Evolutionary conservation across 441 rosid species (phyloP).

Genomic region (Euphorbia celastroides): DNA sequence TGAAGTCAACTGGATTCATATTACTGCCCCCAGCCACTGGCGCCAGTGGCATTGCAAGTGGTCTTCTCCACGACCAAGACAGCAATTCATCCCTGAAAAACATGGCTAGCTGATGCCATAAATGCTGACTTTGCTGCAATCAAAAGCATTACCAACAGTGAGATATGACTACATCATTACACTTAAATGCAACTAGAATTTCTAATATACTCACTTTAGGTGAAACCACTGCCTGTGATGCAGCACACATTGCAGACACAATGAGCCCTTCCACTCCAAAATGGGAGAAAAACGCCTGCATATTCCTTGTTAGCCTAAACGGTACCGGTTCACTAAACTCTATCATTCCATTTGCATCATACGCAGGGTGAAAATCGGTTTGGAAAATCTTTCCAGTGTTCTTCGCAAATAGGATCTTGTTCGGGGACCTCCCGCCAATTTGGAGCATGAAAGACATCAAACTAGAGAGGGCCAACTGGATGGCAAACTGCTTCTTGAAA

Average conservation of each 20-base stretch:
- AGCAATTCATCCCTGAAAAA: constrained; percentile 94
- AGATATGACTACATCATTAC: background rate
- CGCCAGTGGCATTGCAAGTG: constrained; percentile 58
- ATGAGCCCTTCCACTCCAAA: constrained; percentile 97
- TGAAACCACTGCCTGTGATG: constrained; percentile 85
- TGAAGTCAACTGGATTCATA: constrained; percentile 68
- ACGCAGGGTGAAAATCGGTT: constrained; percentile 97
- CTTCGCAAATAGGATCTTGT: constrained; percentile 90
- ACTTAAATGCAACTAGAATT: background rate
- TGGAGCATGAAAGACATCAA: constrained; percentile 97
- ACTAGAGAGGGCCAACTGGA: constrained; percentile 91
- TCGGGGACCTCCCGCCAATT: constrained; percentile 98
- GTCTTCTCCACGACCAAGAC: constrained; percentile 96
- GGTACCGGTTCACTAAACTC: constrained; percentile 95
- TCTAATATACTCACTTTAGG: constrained; percentile 55
- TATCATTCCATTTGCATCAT: constrained; percentile 83
- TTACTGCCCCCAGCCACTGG: constrained; percentile 51
- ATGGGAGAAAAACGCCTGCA: constrained; percentile 91
- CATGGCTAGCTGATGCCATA: constrained; percentile 95
- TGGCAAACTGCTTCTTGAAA: constrained; percentile 92
- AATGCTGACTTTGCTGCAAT: constrained; percentile 79
- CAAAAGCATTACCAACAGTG: background rate
- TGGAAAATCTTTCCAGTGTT: constrained; percentile 93
- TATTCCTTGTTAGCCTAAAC: constrained; percentile 88
- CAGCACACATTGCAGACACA: constrained; percentile 82